Percentiles rank a stretch among this genome's conserved stretches.
Evolutionary conservation across 495 filamentous ascomycete species (phyloP).

Genomic region (Lindgomyces ingoldianus): DNA sequence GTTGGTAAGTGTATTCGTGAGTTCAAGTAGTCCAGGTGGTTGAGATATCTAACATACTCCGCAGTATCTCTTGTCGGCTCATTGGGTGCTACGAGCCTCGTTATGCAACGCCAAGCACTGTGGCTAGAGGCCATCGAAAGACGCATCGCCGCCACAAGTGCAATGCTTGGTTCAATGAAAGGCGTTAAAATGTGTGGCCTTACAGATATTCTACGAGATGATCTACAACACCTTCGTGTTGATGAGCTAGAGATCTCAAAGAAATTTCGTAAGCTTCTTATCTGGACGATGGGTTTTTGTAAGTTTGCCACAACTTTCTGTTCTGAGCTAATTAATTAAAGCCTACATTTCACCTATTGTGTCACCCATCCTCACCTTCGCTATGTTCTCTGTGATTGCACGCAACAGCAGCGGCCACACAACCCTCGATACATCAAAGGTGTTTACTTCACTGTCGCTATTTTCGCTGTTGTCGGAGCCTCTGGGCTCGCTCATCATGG

Average conservation of each 20-base stretch:
- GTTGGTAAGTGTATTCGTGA: slow-evolving; percentile 40
- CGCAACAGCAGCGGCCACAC: slow-evolving; percentile 43
- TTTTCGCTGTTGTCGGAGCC: slow-evolving; percentile 62
- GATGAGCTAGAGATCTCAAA: slow-evolving; percentile 61
- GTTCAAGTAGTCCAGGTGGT: no score
- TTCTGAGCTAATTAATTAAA: slow-evolving; percentile 21
- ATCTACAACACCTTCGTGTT: slow-evolving; percentile 55
- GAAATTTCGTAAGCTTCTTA: slow-evolving; percentile 56
- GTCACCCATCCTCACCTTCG: slow-evolving; percentile 56
- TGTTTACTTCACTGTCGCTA: slow-evolving; percentile 63
- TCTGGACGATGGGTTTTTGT: slow-evolving; percentile 58
- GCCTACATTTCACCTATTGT: slow-evolving; percentile 56
- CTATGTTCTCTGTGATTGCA: slow-evolving; percentile 53
- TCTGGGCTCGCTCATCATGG: slow-evolving; percentile 58
- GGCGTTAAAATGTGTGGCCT: slow-evolving; percentile 66
- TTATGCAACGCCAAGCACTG: slow-evolving; percentile 51
- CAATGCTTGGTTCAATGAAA: slow-evolving; percentile 60
- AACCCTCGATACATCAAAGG: slow-evolving; percentile 51
- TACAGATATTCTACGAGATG: slow-evolving; percentile 43
- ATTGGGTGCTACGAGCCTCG: slow-evolving; percentile 50
- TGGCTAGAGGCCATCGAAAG: slow-evolving; percentile 48
- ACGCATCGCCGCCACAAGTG: slow-evolving; percentile 54
- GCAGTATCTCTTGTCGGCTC: slow-evolving; percentile 47
- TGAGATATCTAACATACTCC: no score
- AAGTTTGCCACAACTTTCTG: slow-evolving; percentile 11